Percentiles rank a stretch among this genome's conserved stretches.
Conservation (phyloP, 768 basidiomycete species). For the Xerocomellus intermedius region DNA sequence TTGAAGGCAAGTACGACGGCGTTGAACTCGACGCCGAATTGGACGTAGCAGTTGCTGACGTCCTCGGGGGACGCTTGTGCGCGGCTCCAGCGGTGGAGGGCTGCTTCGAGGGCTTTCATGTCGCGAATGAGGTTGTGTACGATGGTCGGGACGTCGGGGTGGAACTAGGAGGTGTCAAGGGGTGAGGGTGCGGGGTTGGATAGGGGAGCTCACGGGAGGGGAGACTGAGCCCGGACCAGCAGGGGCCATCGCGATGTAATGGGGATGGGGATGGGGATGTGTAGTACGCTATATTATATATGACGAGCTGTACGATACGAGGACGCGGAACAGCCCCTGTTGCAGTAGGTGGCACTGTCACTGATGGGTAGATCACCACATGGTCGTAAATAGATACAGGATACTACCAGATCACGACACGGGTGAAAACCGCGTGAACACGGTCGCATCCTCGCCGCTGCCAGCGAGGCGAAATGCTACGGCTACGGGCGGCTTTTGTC, state of each 20-base stretch:
- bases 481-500: background rate
- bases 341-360: background rate
- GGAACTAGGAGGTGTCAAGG: background rate
- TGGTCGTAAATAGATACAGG: background rate
- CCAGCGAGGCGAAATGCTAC: too few species aligned
- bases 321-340: background rate
- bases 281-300: background rate
- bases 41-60: conserved; percentile 89
- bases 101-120: conserved; percentile 79
- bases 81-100: conserved; percentile 66
- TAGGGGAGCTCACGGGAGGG: background rate
- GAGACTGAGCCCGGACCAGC: conserved; percentile 11
- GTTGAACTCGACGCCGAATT: conserved; percentile 89
- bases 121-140: conserved; percentile 71
- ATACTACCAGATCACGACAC: conserved; percentile 14
- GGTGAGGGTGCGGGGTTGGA: background rate
- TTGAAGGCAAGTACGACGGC: conserved; percentile 73
- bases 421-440: conserved; percentile 20
- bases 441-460: background rate
- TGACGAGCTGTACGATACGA: background rate
- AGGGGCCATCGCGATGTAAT: conserved; percentile 5
- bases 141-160: conserved; percentile 53
- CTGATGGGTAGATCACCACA: conserved; percentile 1
- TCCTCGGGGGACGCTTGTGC: conserved; percentile 58
- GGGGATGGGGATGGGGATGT: background rate